Evolutionary conservation across 1,139 yeast species (phyloP).

Genomic region (Ogataea hybrid): DNA sequence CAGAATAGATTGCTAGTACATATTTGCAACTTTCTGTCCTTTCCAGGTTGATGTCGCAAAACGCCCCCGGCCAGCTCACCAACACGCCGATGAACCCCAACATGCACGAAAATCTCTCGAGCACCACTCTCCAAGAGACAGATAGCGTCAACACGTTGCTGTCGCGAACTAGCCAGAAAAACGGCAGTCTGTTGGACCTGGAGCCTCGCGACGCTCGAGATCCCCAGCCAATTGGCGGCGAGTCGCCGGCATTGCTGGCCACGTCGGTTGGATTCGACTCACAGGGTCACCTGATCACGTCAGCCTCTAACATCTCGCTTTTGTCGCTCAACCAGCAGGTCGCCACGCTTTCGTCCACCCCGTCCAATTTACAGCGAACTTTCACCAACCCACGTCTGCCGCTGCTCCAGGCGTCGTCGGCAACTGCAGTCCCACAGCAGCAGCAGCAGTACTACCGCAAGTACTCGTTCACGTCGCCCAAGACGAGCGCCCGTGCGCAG

Average conservation of each 20-base stretch:
- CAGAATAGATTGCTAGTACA: not conserved
- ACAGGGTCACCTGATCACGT: constrained; percentile 50
- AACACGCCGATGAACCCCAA: constrained; percentile 1
- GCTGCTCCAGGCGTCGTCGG: constrained; percentile 10
- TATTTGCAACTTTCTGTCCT: not conserved
- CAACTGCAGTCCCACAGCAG: constrained; percentile 13
- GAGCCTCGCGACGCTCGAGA: constrained; percentile 4
- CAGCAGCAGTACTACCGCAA: constrained; percentile 35
- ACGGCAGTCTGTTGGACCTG: not conserved
- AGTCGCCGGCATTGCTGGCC: constrained; percentile 54
- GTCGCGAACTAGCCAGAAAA: constrained; percentile 6
- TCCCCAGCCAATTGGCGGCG: constrained; percentile 31
- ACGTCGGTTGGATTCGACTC: constrained; percentile 52
- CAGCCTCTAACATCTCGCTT: constrained; percentile 53
- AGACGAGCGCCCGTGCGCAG: constrained; percentile 1
- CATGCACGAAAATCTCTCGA: constrained; percentile 2
- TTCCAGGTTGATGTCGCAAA: not conserved
- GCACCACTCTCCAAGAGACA: constrained; percentile 4
- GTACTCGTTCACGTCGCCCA: constrained; percentile 21
- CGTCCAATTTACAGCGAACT: constrained; percentile 23
- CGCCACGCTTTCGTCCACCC: constrained; percentile 16
- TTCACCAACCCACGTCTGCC: constrained; percentile 21
- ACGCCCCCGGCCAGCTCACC: not conserved
- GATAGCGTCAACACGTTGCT: constrained; percentile 15
- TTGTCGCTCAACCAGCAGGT: constrained; percentile 40